Percentiles rank a stretch among this genome's conserved stretches.
Evolutionary conservation across 768 basidiomycete genomes (phyloP).

Genomic region (Lactarius pseudohatsudake): DNA sequence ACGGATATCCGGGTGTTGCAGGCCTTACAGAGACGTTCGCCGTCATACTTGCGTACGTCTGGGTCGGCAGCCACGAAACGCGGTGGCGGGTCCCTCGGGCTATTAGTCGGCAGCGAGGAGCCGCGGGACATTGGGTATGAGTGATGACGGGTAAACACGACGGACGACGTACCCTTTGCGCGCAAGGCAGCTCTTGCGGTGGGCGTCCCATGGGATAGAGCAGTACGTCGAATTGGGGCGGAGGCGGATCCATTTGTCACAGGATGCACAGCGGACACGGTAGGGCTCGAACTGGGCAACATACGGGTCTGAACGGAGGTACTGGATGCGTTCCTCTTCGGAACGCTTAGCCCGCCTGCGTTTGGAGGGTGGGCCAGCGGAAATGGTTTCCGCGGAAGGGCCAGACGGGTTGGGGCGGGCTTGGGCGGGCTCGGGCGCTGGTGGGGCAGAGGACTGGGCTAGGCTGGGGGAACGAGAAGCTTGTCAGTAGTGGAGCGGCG

Average conservation of each 20-base stretch:
- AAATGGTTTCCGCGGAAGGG: constrained; percentile 3
- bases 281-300: constrained; percentile 82
- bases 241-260: constrained; percentile 85
- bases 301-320: constrained; percentile 66
- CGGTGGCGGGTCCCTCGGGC: constrained; percentile 56
- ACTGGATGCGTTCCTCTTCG: constrained; percentile 74
- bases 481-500: not conserved
- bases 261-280: constrained; percentile 73
- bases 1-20: constrained; percentile 71
- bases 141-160: not conserved
- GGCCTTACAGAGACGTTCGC: constrained; percentile 65
- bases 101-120: constrained; percentile 34
- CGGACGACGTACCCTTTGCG: constrained; percentile 62
- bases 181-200: constrained; percentile 77
- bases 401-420: not conserved
- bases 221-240: constrained; percentile 85
- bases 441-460: constrained; percentile 13
- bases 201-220: constrained; percentile 87
- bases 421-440: constrained; percentile 1
- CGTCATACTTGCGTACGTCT: constrained; percentile 72
- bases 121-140: constrained; percentile 32
- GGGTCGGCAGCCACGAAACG: constrained; percentile 58
- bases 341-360: constrained; percentile 73
- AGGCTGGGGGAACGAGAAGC: constrained; percentile 6
- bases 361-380: constrained; percentile 39